Base-by-base conservation (phyloP, 1,284 basidiomycete species). In the Trametes polyzona region DNA sequence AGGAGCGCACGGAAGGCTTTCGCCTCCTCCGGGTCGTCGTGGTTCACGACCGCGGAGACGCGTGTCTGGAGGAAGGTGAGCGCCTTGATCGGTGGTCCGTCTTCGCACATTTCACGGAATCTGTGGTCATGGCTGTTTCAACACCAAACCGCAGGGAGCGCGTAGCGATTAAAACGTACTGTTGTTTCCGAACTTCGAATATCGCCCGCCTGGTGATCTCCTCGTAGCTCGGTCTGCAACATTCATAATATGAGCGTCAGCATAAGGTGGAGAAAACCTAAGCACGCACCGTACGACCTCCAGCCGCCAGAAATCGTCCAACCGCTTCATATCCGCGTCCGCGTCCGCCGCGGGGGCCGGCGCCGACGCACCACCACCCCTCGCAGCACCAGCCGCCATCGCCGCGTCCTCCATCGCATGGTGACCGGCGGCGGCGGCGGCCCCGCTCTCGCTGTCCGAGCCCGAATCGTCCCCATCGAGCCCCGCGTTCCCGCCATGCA, bases 291-390 rank as follows among this genome's bases (percentile, higher is more conserved):
- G 79, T 55, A 79, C 70, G 40, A 92, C 71, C 47, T 74, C 77
- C 84, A 91, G 87, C 66, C 75, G 78, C 91, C 88, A 93, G 63
- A 92, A 84, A 69, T 92, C 90, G 65, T 88, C 85, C 67, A 91
- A 64, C 55, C 88, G 76, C 53, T 71, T 76, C 57, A 48, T 48
- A n/a, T 84, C 81, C 44, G 52, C 29, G 11, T 60, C 81, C 43
- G 54, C 37, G 3, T 57, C 59, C 30, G 56, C 61, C 17, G 24
- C 46, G 23, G 56, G 59, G 40, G 43, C 52, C 44, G 44, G 32
- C 33, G 35, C 30, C 21, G 50, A 17, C 24, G 32, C 51, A 33
- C 17, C 46, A 23, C 23, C 27, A 14, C 37, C 14, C 9, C 24
- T 23, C 23, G 23, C 40, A 26, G 23, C 2, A 24, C 9, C 16